Base-by-base conservation (phyloP, 768 basidiomycete genomes). In the Coprinopsis sp. region DNA sequence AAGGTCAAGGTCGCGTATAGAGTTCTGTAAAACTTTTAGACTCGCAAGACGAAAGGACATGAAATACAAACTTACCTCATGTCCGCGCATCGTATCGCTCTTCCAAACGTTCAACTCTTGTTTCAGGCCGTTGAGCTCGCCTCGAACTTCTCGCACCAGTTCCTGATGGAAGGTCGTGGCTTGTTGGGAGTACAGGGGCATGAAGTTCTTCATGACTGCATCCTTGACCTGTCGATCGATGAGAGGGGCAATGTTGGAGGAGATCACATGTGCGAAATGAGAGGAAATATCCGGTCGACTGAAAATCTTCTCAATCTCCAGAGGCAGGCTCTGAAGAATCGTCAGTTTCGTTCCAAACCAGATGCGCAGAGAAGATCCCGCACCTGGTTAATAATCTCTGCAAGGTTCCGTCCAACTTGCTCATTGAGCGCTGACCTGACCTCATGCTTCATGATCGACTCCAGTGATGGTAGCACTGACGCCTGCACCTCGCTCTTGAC, bases 161-260 rank as follows among this genome's bases (percentile, higher is more conserved):
- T 90, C 87, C 60, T 91, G 89, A 58, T 91, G 87, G 75, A 91
- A 79, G 6, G 71, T 66, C 8, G 78, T 73, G n/a, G 86, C 77
- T 56, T 86, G 83, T 53, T 85, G 82, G 29, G 82, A 77, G 62
- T 86, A 86, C 24, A 84, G 74, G 2, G 90, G 90, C 29, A 91
- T 69, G 57, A 93, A 77, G 0, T 74, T 79, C 66, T 87, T 82
- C 11, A 73, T 71, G 54, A 92, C 75, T 13, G 82, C 72, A 18
- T 90, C 88, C 68, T 88, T 90, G 60, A 93, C 79, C 55, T 90
- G 84, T 50, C 82, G 74, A 59, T 91, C 87, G 52, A 93, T 79
- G 33, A 84, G 62, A 11, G 90, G 91, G 3, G 82, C 82, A 51
- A 92, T 66, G 37, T 79, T 81, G 7, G 79, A 70, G 10, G 86